These are phyloP conservation scores for Salvia rosmarinus DNA, from an alignment of 257 asterid species.

Conservation along the genomic window DNA sequence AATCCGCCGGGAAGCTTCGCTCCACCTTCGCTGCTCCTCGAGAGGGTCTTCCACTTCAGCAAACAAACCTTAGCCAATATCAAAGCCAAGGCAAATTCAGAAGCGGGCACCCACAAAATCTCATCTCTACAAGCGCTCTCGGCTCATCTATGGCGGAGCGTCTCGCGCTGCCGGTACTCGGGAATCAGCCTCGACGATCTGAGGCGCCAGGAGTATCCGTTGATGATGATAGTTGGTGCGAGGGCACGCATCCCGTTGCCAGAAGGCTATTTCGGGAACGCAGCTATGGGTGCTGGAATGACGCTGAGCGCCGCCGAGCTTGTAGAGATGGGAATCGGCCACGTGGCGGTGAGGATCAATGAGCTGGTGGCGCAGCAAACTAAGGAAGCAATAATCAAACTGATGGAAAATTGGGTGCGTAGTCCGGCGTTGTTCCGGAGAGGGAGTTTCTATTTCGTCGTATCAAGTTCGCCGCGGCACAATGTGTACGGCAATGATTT, in stretches of 20 bases:
- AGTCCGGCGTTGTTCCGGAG: conserved; percentile 19
- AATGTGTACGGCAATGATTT: conserved; percentile 59
- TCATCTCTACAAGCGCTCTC: conserved; percentile 51
- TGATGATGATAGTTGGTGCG: not conserved
- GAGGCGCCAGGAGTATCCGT: no score
- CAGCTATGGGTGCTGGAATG: not conserved
- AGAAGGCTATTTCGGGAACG: conserved; percentile 47
- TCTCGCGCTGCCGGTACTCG: not conserved
- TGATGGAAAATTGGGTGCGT: conserved; percentile 37
- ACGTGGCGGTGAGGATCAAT: conserved; percentile 37
- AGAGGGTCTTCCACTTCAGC: conserved; percentile 42
- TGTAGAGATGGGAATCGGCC: conserved; percentile 34
- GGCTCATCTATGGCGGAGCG: conserved; percentile 48
- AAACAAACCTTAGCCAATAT: conserved; percentile 35
- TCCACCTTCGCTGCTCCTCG: not conserved
- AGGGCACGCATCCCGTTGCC: conserved; percentile 32
- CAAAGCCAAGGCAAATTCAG: conserved; percentile 43
- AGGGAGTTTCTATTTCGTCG: not conserved
- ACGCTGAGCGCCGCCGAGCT: conserved; percentile 15
- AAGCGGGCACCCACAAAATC: conserved; percentile 29
- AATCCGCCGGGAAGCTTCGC: not conserved
- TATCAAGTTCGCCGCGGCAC: conserved; percentile 55
- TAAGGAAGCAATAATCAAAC: not conserved
- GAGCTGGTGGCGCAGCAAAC: conserved; percentile 35
- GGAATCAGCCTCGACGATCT: not conserved